Base-by-base conservation (phyloP, 1,284 basidiomycete species). In the Pascua sp. region DNA sequence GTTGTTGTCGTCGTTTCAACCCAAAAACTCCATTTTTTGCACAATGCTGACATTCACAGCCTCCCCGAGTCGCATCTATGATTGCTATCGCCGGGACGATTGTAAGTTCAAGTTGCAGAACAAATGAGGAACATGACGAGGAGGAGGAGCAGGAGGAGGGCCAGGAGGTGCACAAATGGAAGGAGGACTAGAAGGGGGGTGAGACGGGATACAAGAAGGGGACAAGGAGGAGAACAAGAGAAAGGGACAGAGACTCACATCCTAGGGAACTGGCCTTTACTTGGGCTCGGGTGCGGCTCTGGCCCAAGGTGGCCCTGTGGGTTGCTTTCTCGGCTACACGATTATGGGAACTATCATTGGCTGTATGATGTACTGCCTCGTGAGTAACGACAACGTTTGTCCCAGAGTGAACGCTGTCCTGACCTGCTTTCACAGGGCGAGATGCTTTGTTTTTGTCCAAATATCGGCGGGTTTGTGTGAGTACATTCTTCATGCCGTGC, bases 1-100 rank as follows among this genome's bases (percentile, higher is more conserved):
- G 24, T 32, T 32, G 24, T 7, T 32, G 24, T 7, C 24, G 24
- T 32, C 24, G 24, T 32, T 32, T 32, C 24, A 4, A 32, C 24
- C 24, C 24, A 32, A 32, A 32, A 32, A 32, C 24, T 7, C 24
- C 24, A 32, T 32, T 32, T 32, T 32, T 32, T 32, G 24, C 4
- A 4, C 24, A 32, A 32, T 32, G 24, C 24, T 32, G 24, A 32
- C 24, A 32, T 4, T 3, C 24, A 5, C 50, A 51, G 50, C 42
- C 42, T 12, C 55, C 55, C 1, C 56, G 51, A 5, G 51, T 49
- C 12, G 15, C 49, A 4, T 41, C 47, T 24, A 75, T 73, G 66
- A 71, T 77, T 42, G 69, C 80, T 11, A 75, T 81, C 39, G 59
- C 66, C 37, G 80, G 80, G 11, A 76, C 76, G 13, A 81, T 81